These are phyloP conservation scores for Paratrimastix pyriformis DNA, from an alignment of 78 protist genomes.

Conservation along the genomic window DNA sequence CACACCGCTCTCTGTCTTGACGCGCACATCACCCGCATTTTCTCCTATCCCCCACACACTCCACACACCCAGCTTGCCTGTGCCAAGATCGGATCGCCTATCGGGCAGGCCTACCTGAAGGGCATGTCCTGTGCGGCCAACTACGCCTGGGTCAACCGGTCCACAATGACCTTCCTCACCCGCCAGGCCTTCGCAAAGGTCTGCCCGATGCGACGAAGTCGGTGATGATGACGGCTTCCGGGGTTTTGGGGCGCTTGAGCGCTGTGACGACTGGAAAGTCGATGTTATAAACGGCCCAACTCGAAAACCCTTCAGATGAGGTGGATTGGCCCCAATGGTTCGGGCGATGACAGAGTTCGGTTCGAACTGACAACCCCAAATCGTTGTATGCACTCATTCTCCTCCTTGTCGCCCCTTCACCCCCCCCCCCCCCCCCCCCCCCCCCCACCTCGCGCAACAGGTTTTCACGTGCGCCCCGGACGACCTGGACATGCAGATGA, in stretches of 20 bases:
- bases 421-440: slow-evolving; percentile 63
- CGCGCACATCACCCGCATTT: not conserved
- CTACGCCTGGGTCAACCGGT: slow-evolving; percentile 83
- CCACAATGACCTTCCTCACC: slow-evolving; percentile 69
- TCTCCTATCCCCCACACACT: not conserved
- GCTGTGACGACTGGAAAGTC: too few species aligned
- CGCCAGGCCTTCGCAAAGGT: slow-evolving; percentile 27
- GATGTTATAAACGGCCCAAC: too few species aligned
- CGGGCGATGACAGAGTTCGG: too few species aligned
- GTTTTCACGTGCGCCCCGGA: slow-evolving; percentile 62
- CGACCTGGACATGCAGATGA: slow-evolving; percentile 79
- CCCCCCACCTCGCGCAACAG: slow-evolving; percentile 16
- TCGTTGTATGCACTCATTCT: too few species aligned
- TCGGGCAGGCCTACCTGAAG: slow-evolving; percentile 52
- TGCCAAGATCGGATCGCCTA: slow-evolving; percentile 20
- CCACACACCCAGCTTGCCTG: slow-evolving; percentile 25
- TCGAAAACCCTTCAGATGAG: too few species aligned
- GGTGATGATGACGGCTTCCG: too few species aligned
- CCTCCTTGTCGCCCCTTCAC: slow-evolving; percentile 50
- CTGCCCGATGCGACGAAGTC: too few species aligned
- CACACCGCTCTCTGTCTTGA: not conserved
- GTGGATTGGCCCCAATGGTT: too few species aligned
- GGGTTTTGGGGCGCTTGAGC: too few species aligned
- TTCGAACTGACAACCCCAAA: too few species aligned
- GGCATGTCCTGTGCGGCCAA: slow-evolving; percentile 89